Evolutionary conservation across 2,329 filamentous ascomycete genomes (phyloP), one percentile per base, ranked within the genome.

Genomic region (Fusarium armeniacum): DNA sequence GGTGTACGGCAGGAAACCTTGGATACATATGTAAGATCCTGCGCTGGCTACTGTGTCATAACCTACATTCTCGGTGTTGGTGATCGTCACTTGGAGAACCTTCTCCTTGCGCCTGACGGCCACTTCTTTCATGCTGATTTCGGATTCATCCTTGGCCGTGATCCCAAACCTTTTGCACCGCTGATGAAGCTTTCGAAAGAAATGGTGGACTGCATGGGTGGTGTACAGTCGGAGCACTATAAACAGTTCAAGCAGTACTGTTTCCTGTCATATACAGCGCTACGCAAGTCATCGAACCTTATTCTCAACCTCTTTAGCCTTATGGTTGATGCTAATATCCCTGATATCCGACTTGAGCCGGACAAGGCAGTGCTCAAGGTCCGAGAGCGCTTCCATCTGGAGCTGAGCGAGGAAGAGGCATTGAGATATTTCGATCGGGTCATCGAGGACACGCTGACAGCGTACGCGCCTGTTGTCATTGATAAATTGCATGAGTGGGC

Each of bases 91-190:
- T 86, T 98, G 4, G 96, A 99, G 78, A 99, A 99, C 75, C 88
- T 99, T 2, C 89, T 99, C 28, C 88, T 99, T 7, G 89, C 94
- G 0, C 94, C 96, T 1, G 91, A 94, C 72, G 96, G 90, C 0
- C 93, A 97, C 80, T 99, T 99, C 84, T 98, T 99, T 86, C 96
- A 99, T 78, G 94, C 95, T 32, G 96, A 99, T 79, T 99, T 99
- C 75, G 96, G 97, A 43, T 99, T 97, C 80, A 99, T 99, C 67
- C 90, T 99, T 2, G 96, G 96, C 20, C 92, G 96, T 41, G 96
- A 99, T 73, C 96, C 96, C 0, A 99, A 99, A 77, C 96, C 96
- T 0, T 98, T 99, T 77, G 95, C 96, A 0, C 96, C 96, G 0
- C 90, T 95, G 54, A 97, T 99, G 91, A 99, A 99, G 80, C 88